These are phyloP conservation scores for Umbelopsis sp. DNA, from an alignment of 192 early-diverging fungal genomes.

Conservation along the genomic window DNA sequence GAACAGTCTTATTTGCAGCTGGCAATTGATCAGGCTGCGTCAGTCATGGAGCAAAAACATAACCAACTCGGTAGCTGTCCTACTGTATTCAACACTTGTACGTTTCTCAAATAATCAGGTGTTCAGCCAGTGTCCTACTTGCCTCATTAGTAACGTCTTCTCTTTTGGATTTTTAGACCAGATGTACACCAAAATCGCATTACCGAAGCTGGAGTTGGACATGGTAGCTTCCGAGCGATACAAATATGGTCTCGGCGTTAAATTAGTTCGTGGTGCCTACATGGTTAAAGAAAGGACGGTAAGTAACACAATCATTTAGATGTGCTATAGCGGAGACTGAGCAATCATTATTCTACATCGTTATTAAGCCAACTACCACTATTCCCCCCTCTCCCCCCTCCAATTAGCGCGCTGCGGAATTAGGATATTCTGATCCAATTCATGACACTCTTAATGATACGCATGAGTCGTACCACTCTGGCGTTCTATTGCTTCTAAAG, in stretches of 20 bases:
- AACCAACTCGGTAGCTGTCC: slow-evolving; percentile 59
- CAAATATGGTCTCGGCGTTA: slow-evolving; percentile 79
- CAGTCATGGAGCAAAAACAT: slow-evolving; percentile 69
- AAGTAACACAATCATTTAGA: background rate
- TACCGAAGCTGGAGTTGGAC: slow-evolving; percentile 65
- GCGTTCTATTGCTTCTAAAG: slow-evolving; percentile 64
- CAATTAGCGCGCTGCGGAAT: slow-evolving; percentile 53
- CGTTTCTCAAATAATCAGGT: slow-evolving; percentile 5
- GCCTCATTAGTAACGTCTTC: background rate
- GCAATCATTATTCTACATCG: background rate
- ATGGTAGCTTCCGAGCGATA: slow-evolving; percentile 64
- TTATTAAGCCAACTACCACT: background rate
- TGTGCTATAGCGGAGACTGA: background rate
- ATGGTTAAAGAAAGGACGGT: slow-evolving; percentile 52
- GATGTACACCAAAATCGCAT: slow-evolving; percentile 84
- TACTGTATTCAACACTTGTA: slow-evolving; percentile 89
- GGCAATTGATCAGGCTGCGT: slow-evolving; percentile 84
- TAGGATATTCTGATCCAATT: slow-evolving; percentile 77
- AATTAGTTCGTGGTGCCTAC: slow-evolving; percentile 66
- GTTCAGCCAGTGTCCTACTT: background rate
- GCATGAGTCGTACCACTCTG: slow-evolving; percentile 76
- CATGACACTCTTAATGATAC: slow-evolving; percentile 71
- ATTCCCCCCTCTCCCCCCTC: background rate
- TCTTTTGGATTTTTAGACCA: slow-evolving; percentile 52
- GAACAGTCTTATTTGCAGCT: slow-evolving; percentile 94